These are phyloP conservation scores for Tricladium varicosporioides DNA, from an alignment of 2,329 filamentous ascomycete genomes.

Conservation along the genomic window DNA sequence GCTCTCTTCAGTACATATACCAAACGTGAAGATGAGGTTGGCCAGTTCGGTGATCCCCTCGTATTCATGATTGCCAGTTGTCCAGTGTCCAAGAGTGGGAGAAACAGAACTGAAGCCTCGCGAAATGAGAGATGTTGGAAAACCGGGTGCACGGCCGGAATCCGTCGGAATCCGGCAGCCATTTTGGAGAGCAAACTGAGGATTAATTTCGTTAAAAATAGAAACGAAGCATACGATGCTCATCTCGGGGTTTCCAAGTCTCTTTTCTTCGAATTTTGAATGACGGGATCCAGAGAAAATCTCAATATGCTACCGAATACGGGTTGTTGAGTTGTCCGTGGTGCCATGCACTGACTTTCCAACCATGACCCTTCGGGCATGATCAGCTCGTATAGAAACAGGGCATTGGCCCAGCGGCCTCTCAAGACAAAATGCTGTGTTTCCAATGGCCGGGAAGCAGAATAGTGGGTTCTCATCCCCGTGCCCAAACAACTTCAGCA, in stretches of 20 bases:
- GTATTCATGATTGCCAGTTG: not conserved
- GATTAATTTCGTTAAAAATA: not conserved
- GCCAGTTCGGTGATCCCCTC: not conserved
- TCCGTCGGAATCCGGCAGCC: not conserved
- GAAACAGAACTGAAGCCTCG: not conserved
- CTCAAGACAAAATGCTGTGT: not conserved
- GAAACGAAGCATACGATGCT: not conserved
- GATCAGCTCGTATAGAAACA: not conserved
- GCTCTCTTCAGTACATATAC: too few relatives aligned
- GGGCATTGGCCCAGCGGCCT: not conserved
- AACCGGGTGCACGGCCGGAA: not conserved
- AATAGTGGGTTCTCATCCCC: not conserved
- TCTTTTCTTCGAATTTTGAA: not conserved
- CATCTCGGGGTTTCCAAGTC: not conserved
- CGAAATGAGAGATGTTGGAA: not conserved
- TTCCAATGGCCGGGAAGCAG: not conserved
- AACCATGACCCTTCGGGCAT: not conserved
- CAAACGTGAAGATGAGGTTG: too few relatives aligned
- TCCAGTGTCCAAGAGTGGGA: not conserved
- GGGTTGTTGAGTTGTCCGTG: not conserved
- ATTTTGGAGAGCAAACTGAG: not conserved
- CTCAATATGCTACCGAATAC: not conserved
- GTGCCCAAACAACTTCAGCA: not conserved
- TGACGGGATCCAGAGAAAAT: not conserved
- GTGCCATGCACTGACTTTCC: not conserved